phyloP scores from a whole-genome alignment of 2,329 filamentous ascomycete genomes.

The Fusarium chaquense region DNA sequence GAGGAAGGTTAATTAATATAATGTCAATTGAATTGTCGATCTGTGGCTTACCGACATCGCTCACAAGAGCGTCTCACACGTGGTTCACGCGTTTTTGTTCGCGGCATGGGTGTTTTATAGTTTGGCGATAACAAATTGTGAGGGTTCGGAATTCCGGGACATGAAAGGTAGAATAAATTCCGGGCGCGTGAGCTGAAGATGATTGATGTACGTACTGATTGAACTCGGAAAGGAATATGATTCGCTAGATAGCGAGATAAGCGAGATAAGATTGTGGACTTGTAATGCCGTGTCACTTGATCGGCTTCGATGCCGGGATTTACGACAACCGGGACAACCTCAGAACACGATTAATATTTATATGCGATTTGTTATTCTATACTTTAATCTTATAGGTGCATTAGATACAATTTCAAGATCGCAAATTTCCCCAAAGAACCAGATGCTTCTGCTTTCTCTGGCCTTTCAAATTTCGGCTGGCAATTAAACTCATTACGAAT shows the following conservation, averaged over 20 bases:
- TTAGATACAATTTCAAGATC: fast-evolving
- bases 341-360: too few species aligned
- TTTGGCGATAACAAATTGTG: too few species aligned
- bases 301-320: conserved; percentile 11
- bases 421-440: background rate
- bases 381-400: too few species aligned
- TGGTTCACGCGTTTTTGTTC: conserved; percentile 6
- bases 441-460: background rate
- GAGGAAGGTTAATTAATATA: background rate
- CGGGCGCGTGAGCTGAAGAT: background rate
- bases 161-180: background rate
- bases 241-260: background rate
- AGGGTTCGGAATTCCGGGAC: conserved; percentile 21
- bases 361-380: too few species aligned
- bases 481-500: background rate
- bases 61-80: conserved; percentile 44
- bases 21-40: too few species aligned
- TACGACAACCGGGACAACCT: too few species aligned
- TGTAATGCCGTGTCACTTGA: conserved; percentile 17
- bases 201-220: background rate
- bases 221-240: background rate
- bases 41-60: conserved; percentile 35
- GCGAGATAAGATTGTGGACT: conserved; percentile 6
- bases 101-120: conserved; percentile 11
- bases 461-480: too few species aligned